Conservation (phyloP, 106 monocot genomes). For the Narthecium ossifragum region DNA sequence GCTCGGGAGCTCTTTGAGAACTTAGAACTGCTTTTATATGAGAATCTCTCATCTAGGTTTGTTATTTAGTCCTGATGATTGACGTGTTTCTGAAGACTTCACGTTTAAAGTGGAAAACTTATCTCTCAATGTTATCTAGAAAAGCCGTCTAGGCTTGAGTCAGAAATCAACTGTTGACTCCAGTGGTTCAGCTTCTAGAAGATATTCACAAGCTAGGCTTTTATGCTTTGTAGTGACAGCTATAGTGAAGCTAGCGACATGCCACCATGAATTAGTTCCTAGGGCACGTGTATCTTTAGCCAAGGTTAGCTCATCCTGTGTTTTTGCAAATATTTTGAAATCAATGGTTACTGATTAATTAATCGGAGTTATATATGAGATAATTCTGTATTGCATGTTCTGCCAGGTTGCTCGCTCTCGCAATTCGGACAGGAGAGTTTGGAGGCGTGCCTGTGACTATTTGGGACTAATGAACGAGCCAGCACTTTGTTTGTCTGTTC, state of each 20-base stretch:
- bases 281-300: conserved; percentile 83
- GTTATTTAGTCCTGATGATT: conserved; percentile 9
- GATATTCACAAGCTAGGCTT: conserved; percentile 60
- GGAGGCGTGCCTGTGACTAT: conserved; percentile 83
- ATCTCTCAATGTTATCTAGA: too few species aligned
- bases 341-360: too few species aligned
- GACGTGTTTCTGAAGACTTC: background rate
- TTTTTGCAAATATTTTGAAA: too few species aligned
- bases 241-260: conserved; percentile 87
- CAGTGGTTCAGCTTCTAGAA: conserved; percentile 35
- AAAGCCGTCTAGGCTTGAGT: conserved; percentile 70
- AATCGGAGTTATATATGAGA: too few species aligned
- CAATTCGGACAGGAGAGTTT: conserved; percentile 61
- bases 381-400: too few species aligned
- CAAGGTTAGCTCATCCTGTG: conserved; percentile 41
- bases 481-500: conserved; percentile 68
- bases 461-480: conserved; percentile 87
- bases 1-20: conserved; percentile 90
- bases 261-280: conserved; percentile 81
- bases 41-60: conserved; percentile 84
- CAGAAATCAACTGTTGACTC: conserved; percentile 46
- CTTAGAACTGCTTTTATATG: conserved; percentile 87
- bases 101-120: too few species aligned
- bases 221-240: conserved; percentile 91
- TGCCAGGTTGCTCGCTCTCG: conserved; percentile 74